Evolutionary conservation across 352 stramenopile genomes (phyloP), one percentile per base, ranked within the genome.

Genomic region (Pythium pyrilobum): DNA sequence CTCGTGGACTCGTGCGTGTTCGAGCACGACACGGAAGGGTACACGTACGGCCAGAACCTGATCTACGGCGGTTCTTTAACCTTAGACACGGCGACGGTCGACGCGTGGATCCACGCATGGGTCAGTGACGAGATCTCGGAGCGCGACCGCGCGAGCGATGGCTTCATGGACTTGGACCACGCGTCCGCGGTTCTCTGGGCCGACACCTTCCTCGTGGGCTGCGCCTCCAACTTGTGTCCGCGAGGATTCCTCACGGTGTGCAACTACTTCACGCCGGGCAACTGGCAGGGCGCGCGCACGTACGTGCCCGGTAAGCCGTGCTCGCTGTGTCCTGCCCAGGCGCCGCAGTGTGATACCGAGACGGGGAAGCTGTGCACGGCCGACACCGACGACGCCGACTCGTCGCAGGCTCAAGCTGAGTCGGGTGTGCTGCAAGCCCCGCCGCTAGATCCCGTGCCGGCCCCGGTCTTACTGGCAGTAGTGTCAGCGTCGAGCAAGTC

Each of bases 21-120:
- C 48, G 59, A 58, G 16, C 67, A 74, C 56, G 56, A 65, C 51
- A 74, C 67, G 18, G 67, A 74, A 38, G 62, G 60, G 48, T 71
- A 71, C 42, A 52, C 62, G 25, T 74, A 74, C 48, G 59, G 67
- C 2, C 67, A 74, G 44, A 74, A 74, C 40, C 63, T 74, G 36
- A 69, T 74, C 62, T 68, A 67, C 52, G 67, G 67, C 39, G 51
- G 55, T 38, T 27, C 32, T 10, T 18, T 38, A 16, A 50, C 69
- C 28, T n/a, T n/a, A n/a, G 56, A 69, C 59, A 61, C 64, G 39
- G 10, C 31, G 18, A 64, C 53, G 23, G 45, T 72, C 31, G 56
- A 60, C 24, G 49, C 34, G 23, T 74, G 67, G 67, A 72, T 74
- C 44, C 20, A 71, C 8, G 48, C 37, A 27, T 74, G 67, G 67